Percentiles rank a stretch among this genome's conserved stretches.
Evolutionary conservation across 116 monocot genomes (phyloP).

Genomic region (Trichopus zeylanicus): DNA sequence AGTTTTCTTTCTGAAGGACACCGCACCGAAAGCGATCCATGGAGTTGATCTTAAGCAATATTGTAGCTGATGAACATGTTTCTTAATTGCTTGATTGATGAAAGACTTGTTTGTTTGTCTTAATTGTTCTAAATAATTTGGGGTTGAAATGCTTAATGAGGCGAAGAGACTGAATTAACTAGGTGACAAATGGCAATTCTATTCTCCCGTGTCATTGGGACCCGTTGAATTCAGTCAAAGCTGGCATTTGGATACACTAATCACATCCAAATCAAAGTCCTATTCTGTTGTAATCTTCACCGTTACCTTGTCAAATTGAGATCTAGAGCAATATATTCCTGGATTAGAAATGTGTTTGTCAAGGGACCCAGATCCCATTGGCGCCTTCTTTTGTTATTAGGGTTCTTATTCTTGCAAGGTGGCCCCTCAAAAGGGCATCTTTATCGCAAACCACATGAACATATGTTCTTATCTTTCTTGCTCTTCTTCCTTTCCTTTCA

Average conservation of each 20-base stretch:
- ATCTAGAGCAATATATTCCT: slow-evolving; percentile 17
- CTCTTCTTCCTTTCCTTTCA: neutral
- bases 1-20: neutral
- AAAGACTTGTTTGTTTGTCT: too few species aligned
- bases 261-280: slow-evolving; percentile 3
- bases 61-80: neutral
- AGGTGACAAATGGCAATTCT: too few species aligned
- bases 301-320: slow-evolving; percentile 17
- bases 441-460: slow-evolving; percentile 16
- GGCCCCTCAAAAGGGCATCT: slow-evolving; percentile 15
- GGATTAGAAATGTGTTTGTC: slow-evolving; percentile 7
- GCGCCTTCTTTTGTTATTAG: neutral
- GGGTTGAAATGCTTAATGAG: too few species aligned
- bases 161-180: too few species aligned
- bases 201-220: neutral
- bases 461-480: slow-evolving; percentile 6
- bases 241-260: neutral
- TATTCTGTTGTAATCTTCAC: slow-evolving; percentile 6
- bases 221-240: neutral
- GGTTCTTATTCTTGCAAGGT: neutral
- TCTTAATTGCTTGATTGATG: neutral
- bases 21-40: neutral
- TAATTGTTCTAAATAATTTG: too few species aligned
- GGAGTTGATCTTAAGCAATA: neutral
- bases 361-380: slow-evolving; percentile 25